Base-by-base conservation (phyloP, 164 flowering plant genomes). In the Cinnamomum chago region DNA sequence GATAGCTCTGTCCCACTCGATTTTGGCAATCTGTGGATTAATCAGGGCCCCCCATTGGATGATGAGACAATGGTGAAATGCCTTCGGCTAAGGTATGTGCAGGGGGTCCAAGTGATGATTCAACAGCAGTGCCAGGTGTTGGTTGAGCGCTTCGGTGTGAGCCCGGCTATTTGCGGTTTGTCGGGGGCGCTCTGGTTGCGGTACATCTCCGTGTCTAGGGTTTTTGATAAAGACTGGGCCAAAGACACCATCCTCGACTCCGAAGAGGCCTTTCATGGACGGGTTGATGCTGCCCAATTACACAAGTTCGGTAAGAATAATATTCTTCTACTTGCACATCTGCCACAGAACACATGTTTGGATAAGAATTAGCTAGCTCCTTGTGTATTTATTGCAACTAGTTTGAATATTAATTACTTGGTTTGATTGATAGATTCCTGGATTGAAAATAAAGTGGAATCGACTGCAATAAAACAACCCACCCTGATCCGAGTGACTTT, bases 31-130 rank as follows among this genome's bases (percentile, higher is more conserved):
- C 58, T 1, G 40, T 30, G 22, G 30, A 11, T 58, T 6, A 55
- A 20, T 15, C 20, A 17, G 60, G 60, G 18, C n/a, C 60, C 58
- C 2, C 1, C 50, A 0, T 20, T 73, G 50, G 73, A 73, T 52
- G 72, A 65, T 1, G 89, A 88, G 25, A 88, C 79, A 24, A 83
- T 88, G 58, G 82, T 79, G 60, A 72, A 72, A 4, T 85, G 80
- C 70, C 73, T 92, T 51, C 84, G 95, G 84, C 72, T 79, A 62
- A 83, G 90, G 77, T 93, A 93, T 67, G 85, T 88, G 70, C 81
- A 81, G 87, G 99, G 98, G 27, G 5, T 95, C 75, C 95, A 92
- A 77, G 5, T 85, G 72, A 93, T 92, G 92, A 75, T 95, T 58
- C 84, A 90, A 83, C 72, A 78, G 73, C 98, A 95, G 70, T 90